phyloP scores from a whole-genome alignment of 1,284 basidiomycete species.

The Rhodotorula sp. region DNA sequence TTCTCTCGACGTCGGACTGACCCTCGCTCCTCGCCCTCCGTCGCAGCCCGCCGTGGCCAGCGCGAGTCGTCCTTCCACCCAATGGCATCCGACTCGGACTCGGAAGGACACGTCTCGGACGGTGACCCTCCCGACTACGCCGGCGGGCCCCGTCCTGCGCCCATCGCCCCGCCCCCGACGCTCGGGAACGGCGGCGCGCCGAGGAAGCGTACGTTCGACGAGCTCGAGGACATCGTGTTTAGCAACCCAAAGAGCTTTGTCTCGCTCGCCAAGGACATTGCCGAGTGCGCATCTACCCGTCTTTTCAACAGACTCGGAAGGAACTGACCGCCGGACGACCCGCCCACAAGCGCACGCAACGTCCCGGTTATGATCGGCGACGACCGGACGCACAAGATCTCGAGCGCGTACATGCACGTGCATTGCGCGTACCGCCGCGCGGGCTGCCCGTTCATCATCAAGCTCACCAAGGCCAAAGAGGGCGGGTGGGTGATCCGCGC shows the following conservation, averaged over 20 bases:
- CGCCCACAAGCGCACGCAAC: slow-evolving; percentile 18
- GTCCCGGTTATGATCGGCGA: slow-evolving; percentile 25
- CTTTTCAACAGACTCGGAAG: too few relatives aligned
- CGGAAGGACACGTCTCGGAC: slow-evolving; percentile 20
- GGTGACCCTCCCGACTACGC: slow-evolving; percentile 28
- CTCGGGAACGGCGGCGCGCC: background rate
- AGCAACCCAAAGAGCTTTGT: slow-evolving; percentile 30
- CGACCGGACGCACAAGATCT: slow-evolving; percentile 35
- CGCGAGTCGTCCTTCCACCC: slow-evolving; percentile 17
- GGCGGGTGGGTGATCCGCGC: slow-evolving; percentile 36
- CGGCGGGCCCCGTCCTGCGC: background rate
- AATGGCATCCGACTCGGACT: slow-evolving; percentile 14
- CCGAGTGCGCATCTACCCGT: slow-evolving; percentile 12
- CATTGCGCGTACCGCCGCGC: slow-evolving; percentile 33
- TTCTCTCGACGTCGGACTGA: background rate
- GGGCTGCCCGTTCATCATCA: slow-evolving; percentile 38
- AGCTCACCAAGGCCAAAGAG: slow-evolving; percentile 34
- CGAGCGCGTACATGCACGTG: slow-evolving; percentile 41
- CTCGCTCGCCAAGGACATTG: slow-evolving; percentile 25
- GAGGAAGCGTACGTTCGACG: slow-evolving; percentile 21
- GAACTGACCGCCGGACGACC: background rate
- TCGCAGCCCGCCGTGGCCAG: slow-evolving; percentile 6
- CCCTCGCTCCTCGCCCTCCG: background rate
- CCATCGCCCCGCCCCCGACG: slow-evolving; percentile 4
- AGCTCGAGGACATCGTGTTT: slow-evolving; percentile 40